These are phyloP conservation scores for Corrigiola litoralis DNA, from an alignment of 179 eudicot genomes.

Conservation along the genomic window DNA sequence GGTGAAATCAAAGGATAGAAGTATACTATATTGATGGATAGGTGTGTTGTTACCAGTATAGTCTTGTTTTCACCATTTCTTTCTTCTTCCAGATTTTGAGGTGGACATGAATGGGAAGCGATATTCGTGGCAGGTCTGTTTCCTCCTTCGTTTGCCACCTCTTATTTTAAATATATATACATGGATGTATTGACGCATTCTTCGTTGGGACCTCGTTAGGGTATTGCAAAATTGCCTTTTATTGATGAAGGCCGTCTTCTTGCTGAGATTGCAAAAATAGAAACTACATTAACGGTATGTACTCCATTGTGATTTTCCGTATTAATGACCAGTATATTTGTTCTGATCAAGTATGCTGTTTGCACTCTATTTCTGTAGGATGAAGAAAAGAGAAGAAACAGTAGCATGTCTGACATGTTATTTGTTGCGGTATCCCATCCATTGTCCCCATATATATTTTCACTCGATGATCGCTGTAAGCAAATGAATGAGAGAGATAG, in stretches of 20 bases:
- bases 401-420: slow-evolving; percentile 71
- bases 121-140: slow-evolving; percentile 83
- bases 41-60: too few species aligned
- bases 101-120: slow-evolving; percentile 98
- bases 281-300: slow-evolving; percentile 80
- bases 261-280: slow-evolving; percentile 76
- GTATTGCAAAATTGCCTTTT: slow-evolving; percentile 87
- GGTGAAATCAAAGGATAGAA: too few species aligned
- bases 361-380: slow-evolving; percentile 42
- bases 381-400: slow-evolving; percentile 90
- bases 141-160: neutral
- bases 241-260: slow-evolving; percentile 92
- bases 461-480: slow-evolving; percentile 83
- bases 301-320: too few species aligned
- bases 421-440: slow-evolving; percentile 79
- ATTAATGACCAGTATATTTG: too few species aligned
- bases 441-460: slow-evolving; percentile 72
- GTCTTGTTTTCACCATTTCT: slow-evolving; percentile 13
- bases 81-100: slow-evolving; percentile 60
- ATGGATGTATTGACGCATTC: slow-evolving; percentile 7
- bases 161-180: neutral
- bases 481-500: slow-evolving; percentile 53
- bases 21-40: too few species aligned
- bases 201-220: slow-evolving; percentile 40
- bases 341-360: too few species aligned